Percentiles rank a stretch among this genome's conserved stretches.
Evolutionary conservation across 495 filamentous ascomycete genomes (phyloP).

Genomic region (Penicillium paradoxum): DNA sequence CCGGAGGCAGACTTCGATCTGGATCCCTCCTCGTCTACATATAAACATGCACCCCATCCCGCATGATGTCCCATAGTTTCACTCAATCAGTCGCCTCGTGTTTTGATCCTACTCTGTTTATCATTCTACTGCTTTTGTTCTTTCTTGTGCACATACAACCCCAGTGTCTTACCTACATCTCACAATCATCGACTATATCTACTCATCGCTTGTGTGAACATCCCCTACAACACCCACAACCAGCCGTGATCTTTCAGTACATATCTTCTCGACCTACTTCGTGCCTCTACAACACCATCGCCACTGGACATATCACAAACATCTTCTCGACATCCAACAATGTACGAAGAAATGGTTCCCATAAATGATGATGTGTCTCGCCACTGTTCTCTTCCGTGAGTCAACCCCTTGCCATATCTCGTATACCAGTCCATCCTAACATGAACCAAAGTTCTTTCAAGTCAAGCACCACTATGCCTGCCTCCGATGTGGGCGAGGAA

Average conservation of each 20-base stretch:
- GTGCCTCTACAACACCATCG: constrained; percentile 7
- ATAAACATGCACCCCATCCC: constrained; percentile 30
- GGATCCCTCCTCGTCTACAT: constrained; percentile 11
- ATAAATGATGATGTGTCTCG: constrained; percentile 30
- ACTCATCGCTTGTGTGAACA: constrained; percentile 9
- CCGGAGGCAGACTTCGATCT: constrained; percentile 1
- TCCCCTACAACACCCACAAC: background rate
- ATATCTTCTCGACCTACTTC: constrained; percentile 9
- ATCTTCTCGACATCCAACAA: constrained; percentile 12
- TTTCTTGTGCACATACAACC: constrained; percentile 20
- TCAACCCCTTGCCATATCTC: background rate
- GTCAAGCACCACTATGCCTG: constrained; percentile 16
- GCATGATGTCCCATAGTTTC: constrained; percentile 16
- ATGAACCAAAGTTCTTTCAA: constrained; percentile 14
- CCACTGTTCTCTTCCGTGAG: constrained; percentile 43
- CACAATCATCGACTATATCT: background rate
- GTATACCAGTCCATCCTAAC: constrained; percentile 2
- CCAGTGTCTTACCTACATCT: constrained; percentile 11
- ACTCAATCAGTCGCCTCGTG: constrained; percentile 22
- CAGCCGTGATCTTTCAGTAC: constrained; percentile 10
- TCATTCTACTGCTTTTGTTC: constrained; percentile 14
- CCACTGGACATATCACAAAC: constrained; percentile 17
- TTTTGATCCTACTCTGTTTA: constrained; percentile 22
- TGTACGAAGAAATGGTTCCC: constrained; percentile 34
- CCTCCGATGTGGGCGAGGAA: constrained; percentile 28